Conservation (phyloP, 1,284 basidiomycete genomes). For the Takashimella koratensis region DNA sequence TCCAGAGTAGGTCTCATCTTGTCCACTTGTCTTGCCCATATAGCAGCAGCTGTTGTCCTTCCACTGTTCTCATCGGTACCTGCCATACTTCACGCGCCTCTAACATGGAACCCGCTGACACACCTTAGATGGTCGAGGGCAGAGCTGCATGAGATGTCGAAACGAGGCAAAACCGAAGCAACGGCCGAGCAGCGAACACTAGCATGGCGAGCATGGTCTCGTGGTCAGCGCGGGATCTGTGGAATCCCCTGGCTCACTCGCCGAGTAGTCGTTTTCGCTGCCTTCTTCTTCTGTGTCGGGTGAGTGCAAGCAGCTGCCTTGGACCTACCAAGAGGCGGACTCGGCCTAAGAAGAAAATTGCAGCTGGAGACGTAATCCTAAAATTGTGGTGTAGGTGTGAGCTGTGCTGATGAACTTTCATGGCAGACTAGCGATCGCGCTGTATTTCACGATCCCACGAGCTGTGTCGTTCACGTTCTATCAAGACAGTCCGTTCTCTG, state of each 20-base stretch:
- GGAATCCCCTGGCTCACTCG: slow-evolving; percentile 68
- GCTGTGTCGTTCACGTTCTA: slow-evolving; percentile 68
- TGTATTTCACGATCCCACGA: slow-evolving; percentile 74
- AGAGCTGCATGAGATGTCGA: slow-evolving; percentile 71
- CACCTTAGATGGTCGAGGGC: slow-evolving; percentile 61
- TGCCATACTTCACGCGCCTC: too few species aligned
- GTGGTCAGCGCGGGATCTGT: slow-evolving; percentile 68
- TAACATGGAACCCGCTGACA: not conserved
- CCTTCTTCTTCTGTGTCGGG: slow-evolving; percentile 63
- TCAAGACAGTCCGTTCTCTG: slow-evolving; percentile 56
- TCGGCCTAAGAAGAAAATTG: not conserved
- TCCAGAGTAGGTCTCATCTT: slow-evolving; percentile 55
- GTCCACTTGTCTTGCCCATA: not conserved
- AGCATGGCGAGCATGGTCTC: slow-evolving; percentile 65
- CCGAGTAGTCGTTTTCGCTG: slow-evolving; percentile 61
- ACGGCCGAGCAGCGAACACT: slow-evolving; percentile 57
- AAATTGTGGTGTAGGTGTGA: not conserved
- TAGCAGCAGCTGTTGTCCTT: not conserved
- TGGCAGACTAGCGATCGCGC: slow-evolving; percentile 60
- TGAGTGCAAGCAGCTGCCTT: slow-evolving; percentile 51
- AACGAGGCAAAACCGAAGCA: slow-evolving; percentile 60
- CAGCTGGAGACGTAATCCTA: too few species aligned
- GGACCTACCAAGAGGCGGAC: not conserved
- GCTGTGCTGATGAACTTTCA: slow-evolving; percentile 4
- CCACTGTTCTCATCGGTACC: not conserved